These are phyloP conservation scores for Thelonectria olida DNA, from an alignment of 2,329 filamentous ascomycete genomes.

Conservation along the genomic window DNA sequence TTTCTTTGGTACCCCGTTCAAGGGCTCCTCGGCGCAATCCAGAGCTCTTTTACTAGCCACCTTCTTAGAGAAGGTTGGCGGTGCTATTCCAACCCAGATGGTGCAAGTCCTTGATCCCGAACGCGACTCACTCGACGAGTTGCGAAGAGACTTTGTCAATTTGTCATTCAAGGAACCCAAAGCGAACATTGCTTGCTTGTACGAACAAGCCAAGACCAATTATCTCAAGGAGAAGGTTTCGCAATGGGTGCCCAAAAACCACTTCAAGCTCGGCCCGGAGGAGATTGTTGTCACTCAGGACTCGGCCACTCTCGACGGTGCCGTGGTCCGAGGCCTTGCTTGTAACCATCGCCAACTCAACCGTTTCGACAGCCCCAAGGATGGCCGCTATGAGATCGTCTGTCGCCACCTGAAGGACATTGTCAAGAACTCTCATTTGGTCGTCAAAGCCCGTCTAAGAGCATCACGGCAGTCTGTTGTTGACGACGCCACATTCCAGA, in stretches of 20 bases:
- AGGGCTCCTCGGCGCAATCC: constrained; percentile 10
- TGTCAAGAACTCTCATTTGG: constrained; percentile 8
- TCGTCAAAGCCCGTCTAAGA: constrained; percentile 14
- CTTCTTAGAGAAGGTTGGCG: constrained; percentile 8
- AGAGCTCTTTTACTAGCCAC: constrained; percentile 15
- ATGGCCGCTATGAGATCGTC: constrained; percentile 12
- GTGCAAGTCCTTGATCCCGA: constrained; percentile 13
- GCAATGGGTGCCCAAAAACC: constrained; percentile 1
- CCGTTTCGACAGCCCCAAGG: constrained; percentile 17
- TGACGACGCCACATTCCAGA: constrained; percentile 16
- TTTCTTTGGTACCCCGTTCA: constrained; percentile 18
- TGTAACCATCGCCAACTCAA: constrained; percentile 19
- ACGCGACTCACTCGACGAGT: constrained; percentile 13
- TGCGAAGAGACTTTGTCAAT: constrained; percentile 13
- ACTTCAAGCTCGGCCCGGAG: constrained; percentile 18
- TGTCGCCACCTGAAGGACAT: constrained; percentile 12
- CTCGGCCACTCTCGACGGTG: constrained; percentile 7
- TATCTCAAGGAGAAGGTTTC: constrained; percentile 17
- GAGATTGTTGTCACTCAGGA: constrained; percentile 16
- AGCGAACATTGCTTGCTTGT: constrained; percentile 9
- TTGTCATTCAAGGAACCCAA: constrained; percentile 15
- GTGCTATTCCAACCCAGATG: constrained; percentile 17
- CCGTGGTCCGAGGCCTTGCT: constrained; percentile 6
- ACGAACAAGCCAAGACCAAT: constrained; percentile 17
- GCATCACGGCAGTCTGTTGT: constrained; percentile 15